Evolutionary conservation across 345 rosid genomes (phyloP), one percentile per base, ranked within the genome.

Genomic region (Eucalyptus virginea): DNA sequence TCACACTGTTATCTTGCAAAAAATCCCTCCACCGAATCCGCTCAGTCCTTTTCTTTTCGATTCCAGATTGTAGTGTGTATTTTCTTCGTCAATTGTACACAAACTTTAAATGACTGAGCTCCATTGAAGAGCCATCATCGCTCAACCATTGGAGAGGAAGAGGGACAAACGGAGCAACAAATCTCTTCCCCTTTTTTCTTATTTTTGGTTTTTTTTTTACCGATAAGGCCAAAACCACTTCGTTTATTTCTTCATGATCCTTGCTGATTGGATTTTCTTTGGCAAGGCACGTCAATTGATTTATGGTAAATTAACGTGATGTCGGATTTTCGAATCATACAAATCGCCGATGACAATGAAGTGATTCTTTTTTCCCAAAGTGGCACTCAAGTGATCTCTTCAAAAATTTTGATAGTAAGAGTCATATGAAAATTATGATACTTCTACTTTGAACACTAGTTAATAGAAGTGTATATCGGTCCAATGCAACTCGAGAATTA

Each of bases 391-490:
- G 10, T 65, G 9, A 15, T 7, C 18, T 30, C 5, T 65, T 4
- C 0, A 30, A 65, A 30, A 30, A 30, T 0, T 7, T 30, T 30
- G 11, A 0, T 1, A 4, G 6, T n/a, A 13, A 7, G 0, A 13
- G 10, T 8, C 0, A 0, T 15, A 65, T 4, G 18, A 65, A 14
- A 65, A 0, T n/a, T 7, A 60, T 30, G 10, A 13, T 2, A 14
- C 8, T 4, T 58, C 3, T 58, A 23, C 12, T 24, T 54, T 60
- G 32, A 11, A 58, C 0, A 58, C n/a, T 58, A 26, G 32, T 26
- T 58, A 11, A 26, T 58, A 58, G n/a, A 28, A 28, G 67, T 58
- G 67, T 58, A 11, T 28, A 26, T 60, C 8, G 2, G 7, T 60
- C 32, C 32, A 12, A 28, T 28, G 32, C 67, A 5, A 26, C 1